A percentile compares a stretch with the other conserved stretches of the same genome.
Conservation (phyloP, 2,329 filamentous ascomycete species). For the Bipolaris cookei region DNA sequence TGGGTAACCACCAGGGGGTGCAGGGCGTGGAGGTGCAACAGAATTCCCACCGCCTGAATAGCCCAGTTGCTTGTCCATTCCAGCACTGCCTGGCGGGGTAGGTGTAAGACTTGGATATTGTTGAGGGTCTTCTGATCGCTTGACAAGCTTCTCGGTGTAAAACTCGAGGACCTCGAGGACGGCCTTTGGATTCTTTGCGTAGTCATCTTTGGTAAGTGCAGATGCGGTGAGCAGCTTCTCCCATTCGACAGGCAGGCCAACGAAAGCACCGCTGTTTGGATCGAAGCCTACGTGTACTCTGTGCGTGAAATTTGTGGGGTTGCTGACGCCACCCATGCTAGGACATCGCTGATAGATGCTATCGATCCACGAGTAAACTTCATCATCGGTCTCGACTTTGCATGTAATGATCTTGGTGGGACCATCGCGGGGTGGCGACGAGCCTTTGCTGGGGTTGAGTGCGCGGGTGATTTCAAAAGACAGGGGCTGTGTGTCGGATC, state of each 20-base stretch:
- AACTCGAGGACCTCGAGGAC: slow-evolving; percentile 81
- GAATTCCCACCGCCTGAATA: slow-evolving; percentile 53
- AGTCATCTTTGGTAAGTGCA: slow-evolving; percentile 97
- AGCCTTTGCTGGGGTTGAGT: slow-evolving; percentile 61
- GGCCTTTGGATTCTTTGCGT: slow-evolving; percentile 84
- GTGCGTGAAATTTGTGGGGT: slow-evolving; percentile 97
- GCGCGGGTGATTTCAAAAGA: slow-evolving; percentile 91
- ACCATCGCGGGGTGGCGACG: slow-evolving; percentile 79
- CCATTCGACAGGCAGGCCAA: slow-evolving; percentile 94
- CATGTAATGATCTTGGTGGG: slow-evolving; percentile 85
- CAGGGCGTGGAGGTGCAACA: slow-evolving; percentile 57
- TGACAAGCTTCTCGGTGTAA: slow-evolving; percentile 79
- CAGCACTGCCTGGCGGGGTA: slow-evolving; percentile 63
- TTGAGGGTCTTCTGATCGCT: slow-evolving; percentile 73
- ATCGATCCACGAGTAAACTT: slow-evolving; percentile 99
- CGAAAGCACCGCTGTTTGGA: slow-evolving; percentile 91
- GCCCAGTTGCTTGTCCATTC: slow-evolving; percentile 57
- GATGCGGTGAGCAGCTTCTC: slow-evolving; percentile 95
- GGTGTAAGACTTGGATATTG: slow-evolving; percentile 72
- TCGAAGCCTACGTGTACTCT: slow-evolving; percentile 98
- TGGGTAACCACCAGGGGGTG: slow-evolving; percentile 51
- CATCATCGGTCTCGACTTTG: slow-evolving; percentile 92
- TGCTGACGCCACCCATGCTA: slow-evolving; percentile 97
- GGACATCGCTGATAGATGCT: slow-evolving; percentile 96
- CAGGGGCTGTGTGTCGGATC: slow-evolving; percentile 88